These are phyloP conservation scores for Dactylellina drechsleri DNA, from an alignment of 2,329 filamentous ascomycete genomes.

Conservation along the genomic window DNA sequence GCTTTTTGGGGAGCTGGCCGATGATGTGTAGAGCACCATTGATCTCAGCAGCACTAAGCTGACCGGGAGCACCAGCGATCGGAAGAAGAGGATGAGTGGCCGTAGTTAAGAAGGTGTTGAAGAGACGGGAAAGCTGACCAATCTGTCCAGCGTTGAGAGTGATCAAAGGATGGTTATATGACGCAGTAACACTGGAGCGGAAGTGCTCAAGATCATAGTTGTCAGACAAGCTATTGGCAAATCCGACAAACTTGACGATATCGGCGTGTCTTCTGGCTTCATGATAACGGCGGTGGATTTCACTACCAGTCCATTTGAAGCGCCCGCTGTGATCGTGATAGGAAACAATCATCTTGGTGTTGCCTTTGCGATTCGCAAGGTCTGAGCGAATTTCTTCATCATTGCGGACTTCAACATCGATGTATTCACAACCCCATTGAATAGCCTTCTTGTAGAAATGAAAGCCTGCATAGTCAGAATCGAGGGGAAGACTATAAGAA, in stretches of 20 bases:
- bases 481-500: constrained; percentile 44
- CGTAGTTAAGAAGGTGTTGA: constrained; percentile 87
- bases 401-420: constrained; percentile 88
- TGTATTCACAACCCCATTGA: constrained; percentile 89
- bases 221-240: constrained; percentile 82
- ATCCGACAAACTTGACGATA: constrained; percentile 90
- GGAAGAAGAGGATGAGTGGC: constrained; percentile 87
- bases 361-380: constrained; percentile 76
- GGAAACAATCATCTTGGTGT: constrained; percentile 87
- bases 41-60: constrained; percentile 85
- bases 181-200: constrained; percentile 76
- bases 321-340: constrained; percentile 88
- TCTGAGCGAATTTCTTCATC: constrained; percentile 77
- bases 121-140: constrained; percentile 83
- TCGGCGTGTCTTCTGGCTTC: constrained; percentile 79
- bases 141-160: constrained; percentile 87
- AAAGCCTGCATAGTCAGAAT: constrained; percentile 68
- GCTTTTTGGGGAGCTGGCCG: constrained; percentile 80
- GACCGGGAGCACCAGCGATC: constrained; percentile 79
- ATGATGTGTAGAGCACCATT: constrained; percentile 81
- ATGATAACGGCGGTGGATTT: constrained; percentile 77
- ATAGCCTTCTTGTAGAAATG: constrained; percentile 71
- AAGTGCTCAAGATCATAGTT: constrained; percentile 94
- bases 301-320: constrained; percentile 81
- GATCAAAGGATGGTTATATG: constrained; percentile 78